These are phyloP conservation scores for Globomyces sp. DNA, from an alignment of 371 early-diverging fungal genomes.

Conservation along the genomic window DNA sequence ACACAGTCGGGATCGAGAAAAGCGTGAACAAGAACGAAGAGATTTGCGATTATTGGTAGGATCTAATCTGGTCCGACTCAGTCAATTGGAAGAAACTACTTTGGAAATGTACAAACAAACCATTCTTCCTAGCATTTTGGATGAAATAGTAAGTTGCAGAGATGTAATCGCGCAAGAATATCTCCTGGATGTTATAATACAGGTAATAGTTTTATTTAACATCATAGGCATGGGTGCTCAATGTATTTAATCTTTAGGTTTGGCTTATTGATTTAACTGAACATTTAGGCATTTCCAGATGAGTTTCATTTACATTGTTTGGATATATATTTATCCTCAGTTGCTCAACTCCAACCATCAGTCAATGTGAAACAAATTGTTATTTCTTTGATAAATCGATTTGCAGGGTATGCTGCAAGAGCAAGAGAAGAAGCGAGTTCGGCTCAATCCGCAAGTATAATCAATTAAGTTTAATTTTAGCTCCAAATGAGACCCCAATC, in stretches of 20 bases:
- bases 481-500: slow-evolving; percentile 27
- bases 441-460: slow-evolving; percentile 22
- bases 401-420: slow-evolving; percentile 77
- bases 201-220: slow-evolving; percentile 51
- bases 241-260: too few species aligned
- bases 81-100: slow-evolving; percentile 85
- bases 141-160: slow-evolving; percentile 92
- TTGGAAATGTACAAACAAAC: slow-evolving; percentile 73
- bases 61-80: slow-evolving; percentile 90
- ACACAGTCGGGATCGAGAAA: slow-evolving; percentile 85
- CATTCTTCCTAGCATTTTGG: slow-evolving; percentile 87
- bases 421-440: slow-evolving; percentile 49
- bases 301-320: slow-evolving; percentile 93
- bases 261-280: neutral
- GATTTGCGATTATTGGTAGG: slow-evolving; percentile 94
- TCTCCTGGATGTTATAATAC: slow-evolving; percentile 96
- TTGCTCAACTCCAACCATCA: slow-evolving; percentile 82
- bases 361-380: slow-evolving; percentile 94
- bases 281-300: slow-evolving; percentile 79
- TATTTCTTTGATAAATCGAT: slow-evolving; percentile 87
- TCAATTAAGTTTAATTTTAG: neutral
- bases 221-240: neutral
- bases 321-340: slow-evolving; percentile 82
- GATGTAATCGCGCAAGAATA: slow-evolving; percentile 99
- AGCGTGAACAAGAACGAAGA: slow-evolving; percentile 90